Base-by-base conservation (phyloP, 164 flowering plant species). In the Magnolia sinica region DNA sequence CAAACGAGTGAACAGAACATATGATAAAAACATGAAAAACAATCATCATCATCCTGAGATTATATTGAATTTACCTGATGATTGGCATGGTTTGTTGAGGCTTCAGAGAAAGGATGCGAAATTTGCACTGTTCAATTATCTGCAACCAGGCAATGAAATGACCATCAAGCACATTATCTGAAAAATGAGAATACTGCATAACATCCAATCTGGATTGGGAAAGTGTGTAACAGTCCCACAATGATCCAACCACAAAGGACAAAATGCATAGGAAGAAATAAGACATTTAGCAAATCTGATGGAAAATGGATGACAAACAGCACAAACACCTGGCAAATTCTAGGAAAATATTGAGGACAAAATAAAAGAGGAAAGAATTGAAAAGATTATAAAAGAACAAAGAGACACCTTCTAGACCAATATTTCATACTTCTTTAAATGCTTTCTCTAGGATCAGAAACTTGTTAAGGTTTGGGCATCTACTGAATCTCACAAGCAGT, bases 81-180 rank as follows among this genome's bases (percentile, higher is more conserved):
- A 92, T 82, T 68, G 88, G 81, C 76, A 80, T 79, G 83, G 88
- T 83, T 77, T 90, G 89, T 61, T 87, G 92, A 77, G 90, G 87
- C 88, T 94, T 91, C 76, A 84, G 74, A 79, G 96, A 91, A 74
- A 94, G 92, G 76, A 92, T 84, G 50, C 87, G 91, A 75, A 88
- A 87, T 81, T 92, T 94, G 87, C 96, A 87, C 75, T 90, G 98
- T 81, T 94, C 94, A 76, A 94, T 87, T 73, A 94, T 88, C 98
- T 92, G 88, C 76, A 80, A 74, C 19, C 37, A n/a, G 55, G n/a
- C n/a, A 55, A 19, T 59, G 10, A 71, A 71, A 71, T 65, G 20
- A 51, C 76, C 2, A 29, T 70, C 4, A 49, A 10, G 16, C 63
- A 50, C n/a, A 24, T 73, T 64, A 71, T 11, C 50, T 55, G 29